Evolutionary conservation across 116 monocot genomes (phyloP).

Genomic region (Papilionanthe hybrid): DNA sequence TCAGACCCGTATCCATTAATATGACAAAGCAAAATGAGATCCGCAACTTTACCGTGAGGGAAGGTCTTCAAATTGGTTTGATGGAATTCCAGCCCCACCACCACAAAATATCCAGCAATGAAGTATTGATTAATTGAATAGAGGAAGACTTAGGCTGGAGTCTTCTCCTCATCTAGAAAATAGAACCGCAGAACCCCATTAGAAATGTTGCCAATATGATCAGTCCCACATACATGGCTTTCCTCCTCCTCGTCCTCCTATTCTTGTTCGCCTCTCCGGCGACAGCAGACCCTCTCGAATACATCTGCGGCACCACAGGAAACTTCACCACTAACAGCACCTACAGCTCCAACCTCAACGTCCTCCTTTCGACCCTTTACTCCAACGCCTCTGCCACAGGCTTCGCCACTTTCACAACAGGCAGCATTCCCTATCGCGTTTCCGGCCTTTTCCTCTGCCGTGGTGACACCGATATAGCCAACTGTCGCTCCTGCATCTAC

Average conservation of each 20-base stretch:
- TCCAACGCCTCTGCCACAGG: neutral
- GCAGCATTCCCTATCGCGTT: neutral
- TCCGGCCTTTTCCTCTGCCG: neutral
- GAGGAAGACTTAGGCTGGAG: too few species aligned
- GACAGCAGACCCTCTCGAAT: neutral
- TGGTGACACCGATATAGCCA: neutral
- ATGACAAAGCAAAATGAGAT: too few species aligned
- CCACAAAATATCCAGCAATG: too few species aligned
- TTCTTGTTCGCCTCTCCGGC: neutral
- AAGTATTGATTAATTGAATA: too few species aligned
- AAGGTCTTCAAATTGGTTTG: too few species aligned
- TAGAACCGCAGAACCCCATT: too few species aligned
- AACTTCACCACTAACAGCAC: neutral
- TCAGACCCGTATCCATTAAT: too few species aligned
- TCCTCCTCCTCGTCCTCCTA: neutral
- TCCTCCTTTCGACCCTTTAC: neutral
- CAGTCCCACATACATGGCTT: neutral
- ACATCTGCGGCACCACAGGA: neutral
- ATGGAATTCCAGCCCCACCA: too few species aligned
- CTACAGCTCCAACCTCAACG: neutral
- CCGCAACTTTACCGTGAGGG: too few species aligned
- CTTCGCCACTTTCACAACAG: neutral
- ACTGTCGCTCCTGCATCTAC: neutral
- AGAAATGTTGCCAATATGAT: neutral
- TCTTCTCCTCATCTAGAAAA: too few species aligned